phyloP scores from a whole-genome alignment of 1,284 basidiomycete genomes.

The Austropuccinia psidii region DNA sequence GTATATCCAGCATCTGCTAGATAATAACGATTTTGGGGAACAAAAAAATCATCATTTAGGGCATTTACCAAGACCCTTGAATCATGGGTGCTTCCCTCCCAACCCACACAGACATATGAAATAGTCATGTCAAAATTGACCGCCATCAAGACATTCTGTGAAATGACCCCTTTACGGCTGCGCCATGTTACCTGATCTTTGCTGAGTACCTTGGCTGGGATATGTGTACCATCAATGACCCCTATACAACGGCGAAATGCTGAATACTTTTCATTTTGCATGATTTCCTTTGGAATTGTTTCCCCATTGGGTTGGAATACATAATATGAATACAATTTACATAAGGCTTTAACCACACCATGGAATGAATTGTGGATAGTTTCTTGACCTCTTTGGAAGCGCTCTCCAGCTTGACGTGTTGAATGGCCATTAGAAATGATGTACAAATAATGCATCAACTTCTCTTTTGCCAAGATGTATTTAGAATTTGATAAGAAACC shows the following conservation, averaged over 20 bases:
- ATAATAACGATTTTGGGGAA: conserved; percentile 48
- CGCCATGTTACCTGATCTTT: conserved; percentile 41
- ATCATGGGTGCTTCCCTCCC: conserved; percentile 49
- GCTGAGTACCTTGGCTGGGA: conserved; percentile 43
- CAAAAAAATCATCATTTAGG: conserved; percentile 42
- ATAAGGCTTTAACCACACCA: neutral
- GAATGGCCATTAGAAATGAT: neutral
- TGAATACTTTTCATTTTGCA: conserved; percentile 47
- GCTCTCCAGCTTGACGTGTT: conserved; percentile 13
- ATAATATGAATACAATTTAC: conserved; percentile 1
- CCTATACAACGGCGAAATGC: conserved; percentile 49
- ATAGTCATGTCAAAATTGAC: conserved; percentile 47
- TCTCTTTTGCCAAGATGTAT: too few relatives aligned
- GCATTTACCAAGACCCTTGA: conserved; percentile 45
- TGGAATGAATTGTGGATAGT: conserved; percentile 37
- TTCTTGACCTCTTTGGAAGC: conserved; percentile 39
- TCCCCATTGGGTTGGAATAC: conserved; percentile 19
- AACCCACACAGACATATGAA: conserved; percentile 48
- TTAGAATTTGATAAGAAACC: too few relatives aligned
- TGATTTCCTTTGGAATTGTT: conserved; percentile 6
- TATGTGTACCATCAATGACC: conserved; percentile 51
- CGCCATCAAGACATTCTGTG: conserved; percentile 49
- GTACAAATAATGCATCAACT: too few relatives aligned
- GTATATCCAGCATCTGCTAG: conserved; percentile 51
- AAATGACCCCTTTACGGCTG: conserved; percentile 48